These are phyloP conservation scores for Ampelomyces quisqualis DNA, from an alignment of 2,329 filamentous ascomycete genomes.

Conservation along the genomic window DNA sequence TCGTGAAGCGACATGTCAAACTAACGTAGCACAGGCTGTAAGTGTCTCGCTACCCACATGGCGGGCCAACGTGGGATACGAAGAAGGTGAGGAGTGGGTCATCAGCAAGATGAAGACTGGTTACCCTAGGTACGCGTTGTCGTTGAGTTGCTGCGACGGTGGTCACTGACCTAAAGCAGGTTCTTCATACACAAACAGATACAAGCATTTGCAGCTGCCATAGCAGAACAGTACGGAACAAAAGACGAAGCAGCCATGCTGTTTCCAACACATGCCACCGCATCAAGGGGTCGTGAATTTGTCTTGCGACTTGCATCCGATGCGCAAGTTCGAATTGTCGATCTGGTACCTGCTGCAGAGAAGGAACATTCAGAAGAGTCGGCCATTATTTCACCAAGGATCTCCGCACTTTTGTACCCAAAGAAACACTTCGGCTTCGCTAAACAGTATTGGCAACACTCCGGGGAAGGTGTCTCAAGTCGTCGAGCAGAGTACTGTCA, in stretches of 20 bases:
- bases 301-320: slow-evolving; percentile 61
- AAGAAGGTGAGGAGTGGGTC: slow-evolving; percentile 90
- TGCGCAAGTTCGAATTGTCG: slow-evolving; percentile 57
- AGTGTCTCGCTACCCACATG: slow-evolving; percentile 96
- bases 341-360: slow-evolving; percentile 63
- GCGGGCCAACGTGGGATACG: slow-evolving; percentile 86
- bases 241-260: slow-evolving; percentile 71
- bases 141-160: neutral
- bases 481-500: slow-evolving; percentile 89
- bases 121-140: slow-evolving; percentile 69
- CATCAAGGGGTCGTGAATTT: slow-evolving; percentile 74
- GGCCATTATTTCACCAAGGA: slow-evolving; percentile 47
- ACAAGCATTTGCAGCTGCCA: slow-evolving; percentile 66
- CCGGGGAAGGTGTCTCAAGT: slow-evolving; percentile 88
- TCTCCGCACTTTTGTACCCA: slow-evolving; percentile 66
- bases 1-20: slow-evolving; percentile 1
- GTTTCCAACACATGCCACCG: slow-evolving; percentile 71
- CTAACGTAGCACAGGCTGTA: slow-evolving; percentile 66
- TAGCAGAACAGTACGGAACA: slow-evolving; percentile 64
- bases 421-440: slow-evolving; percentile 67
- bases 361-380: slow-evolving; percentile 52
- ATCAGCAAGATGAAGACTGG: slow-evolving; percentile 80
- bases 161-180: slow-evolving; percentile 47
- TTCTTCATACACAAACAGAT: slow-evolving; percentile 93
- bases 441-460: slow-evolving; percentile 98